Base-by-base conservation (phyloP, 2,329 filamentous ascomycete species). In the Fusarium sp. region DNA sequence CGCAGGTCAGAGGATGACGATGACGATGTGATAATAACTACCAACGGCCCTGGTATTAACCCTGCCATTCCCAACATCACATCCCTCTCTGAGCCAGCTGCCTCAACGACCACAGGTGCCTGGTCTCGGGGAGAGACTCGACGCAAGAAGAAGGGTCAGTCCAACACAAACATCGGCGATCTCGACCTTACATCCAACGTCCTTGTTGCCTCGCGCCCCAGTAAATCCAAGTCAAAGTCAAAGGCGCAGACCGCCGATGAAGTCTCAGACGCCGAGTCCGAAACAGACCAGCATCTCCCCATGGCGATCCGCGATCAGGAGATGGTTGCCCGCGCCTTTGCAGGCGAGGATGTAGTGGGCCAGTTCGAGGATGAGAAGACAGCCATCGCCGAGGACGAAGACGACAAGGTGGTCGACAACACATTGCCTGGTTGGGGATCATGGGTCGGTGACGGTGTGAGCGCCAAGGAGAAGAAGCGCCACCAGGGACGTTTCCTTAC, bases 401-500 rank as follows among this genome's bases (percentile, higher is more conserved):
- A 92, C 71, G 92, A 97, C 76, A 92, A 96, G 80, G 83, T 93
- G 57, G 82, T 94, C 31, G 94, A 95, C 77, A 92, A 91, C 70
- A 92, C 92, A n/a, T 85, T 99, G 7, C 94, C 94, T 1, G 96
- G 96, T 45, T 99, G 96, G 96, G 96, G 96, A 69, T 90, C 86
- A 75, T 98, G 96, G 96, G 88, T 92, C 7, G 96, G 96, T 66
- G 89, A 92, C 17, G 95, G 94, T 19, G 84, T 98, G 67, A 91
- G 89, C 78, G 90, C 89, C 72, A 88, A 87, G 65, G 88, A 92
- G 69, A 85, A 88, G 79, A 89, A 89, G 76, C 82, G 86, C 71
- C 89, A 91, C 75, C 83, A 85, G 74, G 87, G 85, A 57, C 85
- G 88, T 19, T 89, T 90, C 75, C 80, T 93, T 55, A 89, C 84